Percentiles rank a stretch among this genome's conserved stretches.
Conservation (phyloP, 2,329 filamentous ascomycete species). For the Aspergillus unguis region DNA sequence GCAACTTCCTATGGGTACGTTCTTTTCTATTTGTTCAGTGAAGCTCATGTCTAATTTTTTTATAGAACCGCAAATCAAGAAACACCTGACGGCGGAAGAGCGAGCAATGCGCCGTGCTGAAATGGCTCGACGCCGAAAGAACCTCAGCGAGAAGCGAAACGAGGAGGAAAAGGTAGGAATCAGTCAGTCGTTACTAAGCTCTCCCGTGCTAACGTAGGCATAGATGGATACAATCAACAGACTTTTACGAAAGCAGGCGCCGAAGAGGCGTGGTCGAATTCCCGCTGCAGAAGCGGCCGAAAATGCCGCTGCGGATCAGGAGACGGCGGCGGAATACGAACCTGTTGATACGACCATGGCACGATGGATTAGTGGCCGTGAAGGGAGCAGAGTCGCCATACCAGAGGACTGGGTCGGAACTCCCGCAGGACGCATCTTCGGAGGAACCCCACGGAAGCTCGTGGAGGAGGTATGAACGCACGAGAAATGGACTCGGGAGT, state of each 20-base stretch:
- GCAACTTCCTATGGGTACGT: constrained; percentile 55
- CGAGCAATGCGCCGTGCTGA: constrained; percentile 69
- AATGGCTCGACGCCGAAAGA: constrained; percentile 70
- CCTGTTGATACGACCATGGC: constrained; percentile 45
- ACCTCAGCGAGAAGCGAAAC: constrained; percentile 71
- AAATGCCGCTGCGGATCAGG: constrained; percentile 39
- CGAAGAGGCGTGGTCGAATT: constrained; percentile 54
- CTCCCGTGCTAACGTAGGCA: constrained; percentile 15
- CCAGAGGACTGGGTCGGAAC: constrained; percentile 49
- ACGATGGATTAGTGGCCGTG: constrained; percentile 43
- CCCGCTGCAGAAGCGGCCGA: constrained; percentile 45
- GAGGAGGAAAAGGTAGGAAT: constrained; percentile 70
- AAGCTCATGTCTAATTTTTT: constrained; percentile 13
- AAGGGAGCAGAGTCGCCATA: constrained; percentile 43
- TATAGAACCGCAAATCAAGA: constrained; percentile 66
- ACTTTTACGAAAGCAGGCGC: constrained; percentile 64
- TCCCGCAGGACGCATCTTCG: constrained; percentile 41
- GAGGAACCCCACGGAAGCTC: constrained; percentile 29
- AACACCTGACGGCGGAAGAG: constrained; percentile 69
- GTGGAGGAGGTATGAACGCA: constrained; percentile 37
- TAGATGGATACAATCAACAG: constrained; percentile 67
- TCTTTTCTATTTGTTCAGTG: not conserved
- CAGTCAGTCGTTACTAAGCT: not conserved
- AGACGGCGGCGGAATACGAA: constrained; percentile 31
- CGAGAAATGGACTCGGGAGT: constrained; percentile 10